These are phyloP conservation scores for Crithidia fasciculata DNA, from an alignment of 208 protist species.

Conservation along the genomic window DNA sequence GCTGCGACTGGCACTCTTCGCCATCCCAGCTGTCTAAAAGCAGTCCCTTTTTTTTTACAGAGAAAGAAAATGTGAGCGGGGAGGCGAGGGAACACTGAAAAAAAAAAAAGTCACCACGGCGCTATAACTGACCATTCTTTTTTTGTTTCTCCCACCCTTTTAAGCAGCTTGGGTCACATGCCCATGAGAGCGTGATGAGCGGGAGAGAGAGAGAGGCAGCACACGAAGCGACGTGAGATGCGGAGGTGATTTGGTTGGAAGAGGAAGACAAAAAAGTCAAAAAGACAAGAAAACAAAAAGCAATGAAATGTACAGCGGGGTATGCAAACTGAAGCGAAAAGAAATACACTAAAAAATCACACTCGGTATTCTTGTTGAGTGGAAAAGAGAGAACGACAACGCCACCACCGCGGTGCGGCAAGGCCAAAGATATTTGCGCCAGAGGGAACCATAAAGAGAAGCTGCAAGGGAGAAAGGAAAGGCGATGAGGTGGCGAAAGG, in stretches of 20 bases:
- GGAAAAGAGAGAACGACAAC: background rate
- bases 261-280: background rate
- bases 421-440: background rate
- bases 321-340: background rate
- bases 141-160: too few relatives aligned
- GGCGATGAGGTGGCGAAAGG: constrained; percentile 1
- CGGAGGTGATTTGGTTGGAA: background rate
- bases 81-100: too few relatives aligned
- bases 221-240: constrained; percentile 10
- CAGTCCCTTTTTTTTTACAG: too few relatives aligned
- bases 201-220: too few relatives aligned
- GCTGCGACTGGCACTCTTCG: too few relatives aligned
- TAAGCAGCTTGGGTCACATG: too few relatives aligned
- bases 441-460: constrained; percentile 14
- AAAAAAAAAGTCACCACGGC: too few relatives aligned
- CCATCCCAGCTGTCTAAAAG: too few relatives aligned
- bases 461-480: background rate
- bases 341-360: too few relatives aligned
- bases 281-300: constrained; percentile 9
- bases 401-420: background rate
- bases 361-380: background rate
- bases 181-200: too few relatives aligned
- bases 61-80: too few relatives aligned
- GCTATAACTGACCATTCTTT: too few relatives aligned
- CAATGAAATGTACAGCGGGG: background rate